Percentiles rank a stretch among this genome's conserved stretches.
These are phyloP conservation scores for Fraxinus anomala DNA, from an alignment of 257 asterid species.

Conservation along the genomic window DNA sequence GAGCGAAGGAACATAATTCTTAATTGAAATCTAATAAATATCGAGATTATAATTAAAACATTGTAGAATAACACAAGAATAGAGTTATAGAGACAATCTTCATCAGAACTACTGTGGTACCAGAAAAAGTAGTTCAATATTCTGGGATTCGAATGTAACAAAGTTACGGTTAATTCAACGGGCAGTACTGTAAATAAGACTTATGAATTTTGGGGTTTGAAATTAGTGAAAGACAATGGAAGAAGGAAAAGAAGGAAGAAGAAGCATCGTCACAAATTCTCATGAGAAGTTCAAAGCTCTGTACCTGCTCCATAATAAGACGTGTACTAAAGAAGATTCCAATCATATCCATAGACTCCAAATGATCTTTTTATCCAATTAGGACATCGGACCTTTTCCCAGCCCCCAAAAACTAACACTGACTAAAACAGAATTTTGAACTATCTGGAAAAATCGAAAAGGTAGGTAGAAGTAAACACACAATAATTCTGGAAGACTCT, in stretches of 20 bases:
- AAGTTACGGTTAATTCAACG: neutral
- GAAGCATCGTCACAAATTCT: neutral
- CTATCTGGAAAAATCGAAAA: neutral
- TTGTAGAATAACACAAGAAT: neutral
- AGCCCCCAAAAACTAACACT: neutral
- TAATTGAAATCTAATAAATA: neutral
- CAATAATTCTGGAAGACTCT: neutral
- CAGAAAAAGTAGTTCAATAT: neutral
- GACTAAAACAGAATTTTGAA: neutral
- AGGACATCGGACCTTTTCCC: neutral
- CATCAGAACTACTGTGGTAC: neutral
- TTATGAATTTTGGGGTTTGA: neutral
- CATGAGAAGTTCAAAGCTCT: neutral
- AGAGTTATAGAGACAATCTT: neutral
- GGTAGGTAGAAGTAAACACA: neutral
- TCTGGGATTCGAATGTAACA: neutral
- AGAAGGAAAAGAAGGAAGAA: neutral
- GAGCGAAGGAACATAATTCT: neutral
- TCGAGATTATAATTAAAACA: neutral
- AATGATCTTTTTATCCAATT: neutral
- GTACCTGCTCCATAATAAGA: neutral
- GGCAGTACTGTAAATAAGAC: neutral
- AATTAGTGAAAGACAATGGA: neutral
- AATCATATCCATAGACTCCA: neutral
- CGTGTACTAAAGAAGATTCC: neutral